These are phyloP conservation scores for Colletotrichum sp. DNA, from an alignment of 2,329 filamentous ascomycete species.

Conservation along the genomic window DNA sequence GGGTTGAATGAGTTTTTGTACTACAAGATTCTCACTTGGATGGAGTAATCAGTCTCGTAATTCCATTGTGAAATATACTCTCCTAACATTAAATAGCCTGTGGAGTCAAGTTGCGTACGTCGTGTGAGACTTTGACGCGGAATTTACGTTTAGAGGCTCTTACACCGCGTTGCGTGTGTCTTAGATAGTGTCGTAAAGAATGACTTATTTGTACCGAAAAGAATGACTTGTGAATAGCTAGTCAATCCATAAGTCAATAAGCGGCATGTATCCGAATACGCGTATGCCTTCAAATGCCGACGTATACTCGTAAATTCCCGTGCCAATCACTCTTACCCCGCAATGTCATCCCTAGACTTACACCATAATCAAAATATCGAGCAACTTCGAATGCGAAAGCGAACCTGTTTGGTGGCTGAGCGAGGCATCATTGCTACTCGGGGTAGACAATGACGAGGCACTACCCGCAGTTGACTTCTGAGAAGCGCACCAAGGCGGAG, in stretches of 20 bases:
- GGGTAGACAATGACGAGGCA: neutral
- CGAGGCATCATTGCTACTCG: neutral
- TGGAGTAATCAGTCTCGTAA: neutral
- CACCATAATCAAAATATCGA: neutral
- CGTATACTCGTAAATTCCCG: neutral
- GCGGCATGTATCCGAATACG: neutral
- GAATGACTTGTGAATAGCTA: neutral
- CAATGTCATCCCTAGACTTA: neutral
- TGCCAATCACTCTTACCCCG: neutral
- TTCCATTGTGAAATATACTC: neutral
- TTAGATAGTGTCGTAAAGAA: neutral
- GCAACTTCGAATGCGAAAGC: neutral
- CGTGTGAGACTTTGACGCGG: neutral
- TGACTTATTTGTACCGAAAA: neutral
- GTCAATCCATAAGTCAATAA: neutral
- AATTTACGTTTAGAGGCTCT: neutral
- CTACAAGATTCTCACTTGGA: neutral
- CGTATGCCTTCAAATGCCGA: neutral
- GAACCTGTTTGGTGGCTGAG: neutral
- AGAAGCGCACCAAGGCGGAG: neutral
- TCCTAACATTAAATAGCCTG: neutral
- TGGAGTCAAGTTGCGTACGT: neutral
- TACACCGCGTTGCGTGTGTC: neutral
- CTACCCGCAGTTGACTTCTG: neutral
- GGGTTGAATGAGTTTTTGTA: neutral